These are phyloP conservation scores for Calonectria montana DNA, from an alignment of 2,329 filamentous ascomycete genomes.

Conservation along the genomic window DNA sequence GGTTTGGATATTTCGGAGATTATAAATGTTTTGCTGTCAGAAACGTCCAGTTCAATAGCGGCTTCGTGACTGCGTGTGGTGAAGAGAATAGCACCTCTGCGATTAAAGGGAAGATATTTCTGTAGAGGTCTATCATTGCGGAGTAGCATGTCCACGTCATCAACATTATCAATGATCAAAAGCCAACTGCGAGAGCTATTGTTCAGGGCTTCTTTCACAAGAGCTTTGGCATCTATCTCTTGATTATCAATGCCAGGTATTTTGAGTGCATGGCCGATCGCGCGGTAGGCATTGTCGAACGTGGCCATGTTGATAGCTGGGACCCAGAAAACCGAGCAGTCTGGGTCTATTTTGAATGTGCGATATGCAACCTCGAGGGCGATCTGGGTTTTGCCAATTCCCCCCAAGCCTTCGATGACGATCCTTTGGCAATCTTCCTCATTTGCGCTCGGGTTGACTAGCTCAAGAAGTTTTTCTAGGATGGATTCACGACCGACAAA, in stretches of 20 bases:
- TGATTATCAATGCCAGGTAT: constrained; percentile 45
- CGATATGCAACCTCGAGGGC: constrained; percentile 49
- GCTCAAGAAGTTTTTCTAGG: constrained; percentile 19
- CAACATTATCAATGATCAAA: constrained; percentile 58
- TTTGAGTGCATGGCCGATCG: constrained; percentile 45
- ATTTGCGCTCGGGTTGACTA: background rate
- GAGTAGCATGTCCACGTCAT: constrained; percentile 49
- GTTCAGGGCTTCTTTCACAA: constrained; percentile 50
- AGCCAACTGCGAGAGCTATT: constrained; percentile 48
- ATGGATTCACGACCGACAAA: constrained; percentile 39
- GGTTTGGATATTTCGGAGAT: constrained; percentile 25
- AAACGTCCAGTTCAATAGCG: constrained; percentile 14
- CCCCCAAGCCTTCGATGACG: constrained; percentile 46
- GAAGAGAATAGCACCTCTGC: constrained; percentile 31
- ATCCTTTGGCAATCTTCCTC: constrained; percentile 7
- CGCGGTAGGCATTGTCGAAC: constrained; percentile 50
- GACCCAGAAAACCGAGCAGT: constrained; percentile 56
- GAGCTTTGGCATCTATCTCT: constrained; percentile 48
- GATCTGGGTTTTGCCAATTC: constrained; percentile 53
- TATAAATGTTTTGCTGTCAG: constrained; percentile 29
- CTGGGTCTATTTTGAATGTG: constrained; percentile 33
- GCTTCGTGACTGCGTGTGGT: constrained; percentile 33
- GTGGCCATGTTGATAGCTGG: constrained; percentile 40
- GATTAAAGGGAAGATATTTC: constrained; percentile 43
- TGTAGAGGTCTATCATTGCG: constrained; percentile 26